Base-by-base conservation (phyloP, 2,329 filamentous ascomycete species). In the Davidsoniella virescens region DNA sequence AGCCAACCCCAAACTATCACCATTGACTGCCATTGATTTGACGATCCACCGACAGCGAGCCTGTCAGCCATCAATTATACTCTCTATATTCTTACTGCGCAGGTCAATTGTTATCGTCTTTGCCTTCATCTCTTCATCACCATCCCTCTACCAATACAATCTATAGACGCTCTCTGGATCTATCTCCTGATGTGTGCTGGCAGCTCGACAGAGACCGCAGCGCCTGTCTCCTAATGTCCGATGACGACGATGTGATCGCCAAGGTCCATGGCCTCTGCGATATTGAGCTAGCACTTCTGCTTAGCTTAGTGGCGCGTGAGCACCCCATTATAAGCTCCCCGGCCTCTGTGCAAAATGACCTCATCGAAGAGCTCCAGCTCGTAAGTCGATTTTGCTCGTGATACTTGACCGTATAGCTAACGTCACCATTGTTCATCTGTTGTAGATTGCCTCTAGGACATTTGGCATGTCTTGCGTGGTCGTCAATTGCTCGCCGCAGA, bases 321-420 rank as follows among this genome's bases (percentile, higher is more conserved):
- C 88, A 96, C 64, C 94, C 87, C 66, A 79, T 96, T 58, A 78
- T 96, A 60, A 82, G 87, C 64, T 84, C 85, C 14, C 75, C 80
- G 2, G 62, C 67, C 4, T 48, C 65, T 90, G 51, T 72, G 83
- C 62, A 53, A 39, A 39, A 51, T 47, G 73, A 80, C 56, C 69
- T 94, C n/a, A 72, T 80, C 41, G 72, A 77, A 48, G 87, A 94
- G 63, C 68, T 94, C 18, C 73, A 76, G 55, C 67, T 92, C 60
- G 83, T 86, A 59, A 40, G 55, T 8, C 36, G 45, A 33, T 17
- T 40, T 12, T 14, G 6, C 18, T 12, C 9, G 23, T 37, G 25
- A 44, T 14, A 36, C 14, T 29, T n/a, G 44, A 44, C 25, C 16
- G 6, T 17, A 3, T 23, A 16, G 33, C 39, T 17, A 38, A 4